phyloP scores from a whole-genome alignment of 768 basidiomycete species.

The Mycena polygramma region DNA sequence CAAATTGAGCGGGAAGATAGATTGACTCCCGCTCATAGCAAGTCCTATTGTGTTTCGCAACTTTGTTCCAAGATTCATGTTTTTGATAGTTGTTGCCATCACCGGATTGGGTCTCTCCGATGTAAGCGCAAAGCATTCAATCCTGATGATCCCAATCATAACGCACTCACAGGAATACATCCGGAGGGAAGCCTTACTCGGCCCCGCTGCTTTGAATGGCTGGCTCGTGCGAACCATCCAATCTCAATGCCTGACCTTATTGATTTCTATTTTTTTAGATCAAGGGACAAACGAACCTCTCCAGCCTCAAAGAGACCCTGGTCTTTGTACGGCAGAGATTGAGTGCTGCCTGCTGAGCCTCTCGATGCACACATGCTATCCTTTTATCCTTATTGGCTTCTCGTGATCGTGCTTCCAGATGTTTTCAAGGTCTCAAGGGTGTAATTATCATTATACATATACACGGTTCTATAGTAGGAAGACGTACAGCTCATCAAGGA shows the following conservation, averaged over 20 bases:
- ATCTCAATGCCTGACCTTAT: neutral
- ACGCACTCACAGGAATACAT: slow-evolving; percentile 18
- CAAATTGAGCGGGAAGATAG: slow-evolving; percentile 27
- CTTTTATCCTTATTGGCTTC: too few species aligned
- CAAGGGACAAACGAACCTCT: slow-evolving; percentile 32
- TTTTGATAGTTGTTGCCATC: slow-evolving; percentile 29
- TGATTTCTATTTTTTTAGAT: slow-evolving; percentile 11
- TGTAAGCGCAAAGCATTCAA: neutral
- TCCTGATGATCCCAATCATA: too few species aligned
- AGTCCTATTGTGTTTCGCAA: neutral
- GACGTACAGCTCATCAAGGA: too few species aligned
- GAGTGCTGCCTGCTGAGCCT: neutral
- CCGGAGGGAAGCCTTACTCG: slow-evolving; percentile 24
- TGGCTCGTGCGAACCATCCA: slow-evolving; percentile 27
- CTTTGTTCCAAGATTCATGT: neutral
- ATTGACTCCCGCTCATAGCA: slow-evolving; percentile 25
- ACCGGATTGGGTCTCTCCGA: slow-evolving; percentile 31
- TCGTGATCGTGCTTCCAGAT: too few species aligned
- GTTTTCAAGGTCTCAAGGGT: too few species aligned
- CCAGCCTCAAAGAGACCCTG: slow-evolving; percentile 26
- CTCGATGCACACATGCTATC: too few species aligned
- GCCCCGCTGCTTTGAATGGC: slow-evolving; percentile 28
- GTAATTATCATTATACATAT: too few species aligned
- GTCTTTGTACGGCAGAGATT: slow-evolving; percentile 11
- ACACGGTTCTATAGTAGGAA: too few species aligned